These are phyloP conservation scores for Posidonia oceanica DNA, from an alignment of 116 monocot species.

Conservation along the genomic window DNA sequence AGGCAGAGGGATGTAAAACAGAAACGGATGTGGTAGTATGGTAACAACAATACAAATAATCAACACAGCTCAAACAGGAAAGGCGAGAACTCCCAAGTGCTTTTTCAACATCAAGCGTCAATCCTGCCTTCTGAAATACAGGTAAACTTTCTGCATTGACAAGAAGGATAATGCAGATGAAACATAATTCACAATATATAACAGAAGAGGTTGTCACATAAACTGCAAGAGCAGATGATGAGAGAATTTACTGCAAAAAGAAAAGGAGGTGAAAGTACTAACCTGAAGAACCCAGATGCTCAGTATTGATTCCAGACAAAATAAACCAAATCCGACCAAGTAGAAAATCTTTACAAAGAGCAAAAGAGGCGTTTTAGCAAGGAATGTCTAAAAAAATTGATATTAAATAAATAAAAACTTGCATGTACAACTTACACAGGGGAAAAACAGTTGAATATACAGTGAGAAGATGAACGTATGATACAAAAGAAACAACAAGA, in stretches of 20 bases:
- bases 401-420: not conserved
- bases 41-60: not conserved
- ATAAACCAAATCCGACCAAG: constrained; percentile 20
- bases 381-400: not conserved
- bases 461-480: too few relatives aligned
- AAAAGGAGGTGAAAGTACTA: not conserved
- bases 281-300: constrained; percentile 28
- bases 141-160: constrained; percentile 8
- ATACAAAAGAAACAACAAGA: too few relatives aligned
- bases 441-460: too few relatives aligned
- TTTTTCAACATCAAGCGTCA: not conserved
- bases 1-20: not conserved
- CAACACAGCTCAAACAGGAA: constrained; percentile 2
- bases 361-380: not conserved
- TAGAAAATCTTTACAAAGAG: constrained; percentile 17
- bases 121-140: constrained; percentile 3
- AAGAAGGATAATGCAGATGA: not conserved
- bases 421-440: not conserved
- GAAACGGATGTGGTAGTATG: too few relatives aligned
- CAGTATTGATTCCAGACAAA: constrained; percentile 25
- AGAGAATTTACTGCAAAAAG: not conserved
- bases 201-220: not conserved
- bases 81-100: not conserved
- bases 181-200: not conserved
- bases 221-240: not conserved